These are phyloP conservation scores for Aureobasidium zeae DNA, from an alignment of 2,329 filamentous ascomycete genomes.

Conservation along the genomic window DNA sequence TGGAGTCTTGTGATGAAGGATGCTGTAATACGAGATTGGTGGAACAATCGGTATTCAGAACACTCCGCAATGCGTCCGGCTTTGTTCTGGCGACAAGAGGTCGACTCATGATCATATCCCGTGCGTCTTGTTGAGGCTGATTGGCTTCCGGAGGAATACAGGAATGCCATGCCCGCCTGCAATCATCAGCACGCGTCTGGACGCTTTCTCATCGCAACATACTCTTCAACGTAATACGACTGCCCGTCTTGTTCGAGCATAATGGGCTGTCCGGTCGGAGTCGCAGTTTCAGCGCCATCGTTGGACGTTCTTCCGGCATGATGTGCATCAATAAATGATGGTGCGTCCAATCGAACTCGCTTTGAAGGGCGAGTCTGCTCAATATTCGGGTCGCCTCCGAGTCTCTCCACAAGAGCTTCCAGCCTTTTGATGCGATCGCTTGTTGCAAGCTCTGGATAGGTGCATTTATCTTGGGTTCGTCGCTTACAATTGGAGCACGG, in stretches of 20 bases:
- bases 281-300: no score
- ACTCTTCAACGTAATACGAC: slow-evolving; percentile 3
- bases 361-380: background rate
- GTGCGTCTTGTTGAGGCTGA: background rate
- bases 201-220: background rate
- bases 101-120: slow-evolving; percentile 5
- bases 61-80: background rate
- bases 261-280: background rate
- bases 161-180: slow-evolving; percentile 2
- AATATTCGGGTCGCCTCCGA: slow-evolving; percentile 6
- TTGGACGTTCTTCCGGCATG: no score
- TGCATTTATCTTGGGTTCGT: slow-evolving; percentile 7
- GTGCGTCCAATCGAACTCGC: background rate
- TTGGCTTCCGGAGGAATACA: background rate
- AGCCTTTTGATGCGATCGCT: slow-evolving; percentile 1
- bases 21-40: background rate
- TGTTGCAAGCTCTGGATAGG: background rate
- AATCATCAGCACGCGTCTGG: background rate
- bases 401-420: slow-evolving; percentile 2
- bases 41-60: background rate
- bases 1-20: background rate
- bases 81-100: background rate
- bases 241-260: slow-evolving; percentile 6
- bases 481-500: slow-evolving; percentile 13
- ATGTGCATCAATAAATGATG: no score